phyloP scores from a whole-genome alignment of 345 rosid genomes.

The Microcos paniculata region DNA sequence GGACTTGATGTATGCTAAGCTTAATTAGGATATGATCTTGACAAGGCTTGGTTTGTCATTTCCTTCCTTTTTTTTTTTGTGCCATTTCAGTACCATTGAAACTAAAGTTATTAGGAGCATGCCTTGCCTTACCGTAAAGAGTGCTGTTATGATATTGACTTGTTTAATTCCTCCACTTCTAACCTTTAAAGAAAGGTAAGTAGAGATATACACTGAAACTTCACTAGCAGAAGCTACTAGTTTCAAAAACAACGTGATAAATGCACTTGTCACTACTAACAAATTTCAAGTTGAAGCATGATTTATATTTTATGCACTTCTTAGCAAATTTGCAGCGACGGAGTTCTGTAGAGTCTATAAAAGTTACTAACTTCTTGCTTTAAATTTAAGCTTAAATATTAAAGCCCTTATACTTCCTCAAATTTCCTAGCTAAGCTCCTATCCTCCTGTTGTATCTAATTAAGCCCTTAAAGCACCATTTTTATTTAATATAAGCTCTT shows the following conservation, averaged over 20 bases:
- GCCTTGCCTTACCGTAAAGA: neutral
- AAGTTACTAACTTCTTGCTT: neutral
- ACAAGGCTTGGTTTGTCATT: neutral
- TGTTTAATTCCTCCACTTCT: neutral
- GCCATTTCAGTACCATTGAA: neutral
- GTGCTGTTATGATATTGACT: neutral
- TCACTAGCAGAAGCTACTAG: neutral
- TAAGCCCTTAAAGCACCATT: too few relatives aligned
- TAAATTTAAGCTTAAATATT: too few relatives aligned
- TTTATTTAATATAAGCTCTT: too few relatives aligned
- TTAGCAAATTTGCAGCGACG: neutral
- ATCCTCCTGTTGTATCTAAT: too few relatives aligned
- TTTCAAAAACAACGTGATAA: neutral
- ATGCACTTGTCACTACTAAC: neutral
- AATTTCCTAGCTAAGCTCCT: too few relatives aligned
- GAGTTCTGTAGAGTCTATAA: neutral
- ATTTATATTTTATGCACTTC: neutral
- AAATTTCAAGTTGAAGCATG: neutral
- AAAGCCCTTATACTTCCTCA: too few relatives aligned
- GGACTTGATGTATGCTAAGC: neutral
- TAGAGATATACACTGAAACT: neutral
- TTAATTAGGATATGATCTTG: neutral
- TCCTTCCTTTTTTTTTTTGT: too few relatives aligned
- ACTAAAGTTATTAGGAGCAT: neutral
- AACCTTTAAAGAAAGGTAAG: neutral